Percentiles rank a stretch among this genome's conserved stretches.
Conservation (phyloP, 2,329 filamentous ascomycete genomes). For the Nemania sp. region DNA sequence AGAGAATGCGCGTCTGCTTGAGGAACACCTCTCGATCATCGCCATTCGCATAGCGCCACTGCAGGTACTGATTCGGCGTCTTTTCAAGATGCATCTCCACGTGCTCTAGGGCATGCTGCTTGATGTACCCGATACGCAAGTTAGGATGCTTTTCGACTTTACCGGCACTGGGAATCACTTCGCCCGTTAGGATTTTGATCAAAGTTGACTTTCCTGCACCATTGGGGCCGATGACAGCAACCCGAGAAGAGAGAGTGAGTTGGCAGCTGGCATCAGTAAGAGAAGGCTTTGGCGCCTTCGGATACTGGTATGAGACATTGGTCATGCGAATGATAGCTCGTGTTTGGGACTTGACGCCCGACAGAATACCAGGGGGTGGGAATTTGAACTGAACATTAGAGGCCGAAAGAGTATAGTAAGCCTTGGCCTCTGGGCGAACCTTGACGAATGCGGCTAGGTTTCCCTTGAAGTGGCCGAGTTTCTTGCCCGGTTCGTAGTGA, state of each 20-base stretch:
- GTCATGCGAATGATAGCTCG: constrained; percentile 94
- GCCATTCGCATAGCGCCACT: constrained; percentile 97
- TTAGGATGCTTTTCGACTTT: constrained; percentile 98
- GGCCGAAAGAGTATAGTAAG: constrained; percentile 93
- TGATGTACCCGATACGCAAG: constrained; percentile 98
- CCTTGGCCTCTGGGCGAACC: constrained; percentile 90
- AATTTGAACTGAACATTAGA: constrained; percentile 96
- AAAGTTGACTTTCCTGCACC: constrained; percentile 98
- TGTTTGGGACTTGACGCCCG: constrained; percentile 93
- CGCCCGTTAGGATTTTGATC: constrained; percentile 95
- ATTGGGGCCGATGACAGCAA: constrained; percentile 95
- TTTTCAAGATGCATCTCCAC: constrained; percentile 99
- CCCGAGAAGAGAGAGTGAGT: constrained; percentile 84
- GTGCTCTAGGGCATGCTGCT: constrained; percentile 98
- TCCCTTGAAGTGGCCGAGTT: constrained; percentile 83
- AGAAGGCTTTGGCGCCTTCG: constrained; percentile 85
- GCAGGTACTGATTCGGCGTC: constrained; percentile 97
- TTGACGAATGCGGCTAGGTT: constrained; percentile 85
- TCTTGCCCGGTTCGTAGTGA: constrained; percentile 96
- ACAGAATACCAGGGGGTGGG: constrained; percentile 89
- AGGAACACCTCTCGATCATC: constrained; percentile 96
- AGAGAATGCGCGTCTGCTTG: constrained; percentile 94
- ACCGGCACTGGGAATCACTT: constrained; percentile 79
- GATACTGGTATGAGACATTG: constrained; percentile 90
- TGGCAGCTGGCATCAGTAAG: constrained; percentile 84